phyloP scores from a whole-genome alignment of 108 stramenopile species.

The Nitzschia sp. region DNA sequence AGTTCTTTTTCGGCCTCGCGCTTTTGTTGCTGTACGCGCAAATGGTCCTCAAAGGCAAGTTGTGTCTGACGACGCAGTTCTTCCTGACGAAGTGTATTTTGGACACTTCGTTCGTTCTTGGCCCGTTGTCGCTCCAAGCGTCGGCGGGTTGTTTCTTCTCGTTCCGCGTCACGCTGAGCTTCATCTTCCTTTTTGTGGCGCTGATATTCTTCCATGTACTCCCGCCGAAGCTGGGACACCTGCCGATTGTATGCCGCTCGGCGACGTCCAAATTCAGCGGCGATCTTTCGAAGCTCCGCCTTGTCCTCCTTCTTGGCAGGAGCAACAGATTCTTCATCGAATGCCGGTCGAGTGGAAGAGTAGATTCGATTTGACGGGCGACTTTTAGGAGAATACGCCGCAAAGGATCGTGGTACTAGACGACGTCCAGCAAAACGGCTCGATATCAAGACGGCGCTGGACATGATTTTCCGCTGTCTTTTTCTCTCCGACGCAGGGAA shows the following conservation, averaged over 20 bases:
- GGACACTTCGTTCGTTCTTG: conserved; percentile 65
- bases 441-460: not conserved
- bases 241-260: conserved; percentile 64
- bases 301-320: conserved; percentile 4
- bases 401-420: not conserved
- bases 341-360: conserved; percentile 13
- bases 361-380: conserved; percentile 2
- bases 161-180: conserved; percentile 42
- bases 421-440: not conserved
- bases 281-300: conserved; percentile 18
- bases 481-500: too few relatives aligned
- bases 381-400: too few relatives aligned
- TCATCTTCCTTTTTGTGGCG: conserved; percentile 55
- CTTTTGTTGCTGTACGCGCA: conserved; percentile 54
- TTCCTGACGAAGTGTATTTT: conserved; percentile 55
- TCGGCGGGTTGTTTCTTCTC: conserved; percentile 38
- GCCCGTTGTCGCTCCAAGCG: conserved; percentile 71
- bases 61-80: conserved; percentile 48
- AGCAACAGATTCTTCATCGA: conserved; percentile 14
- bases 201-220: conserved; percentile 65
- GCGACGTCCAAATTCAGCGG: conserved; percentile 55
- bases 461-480: too few relatives aligned
- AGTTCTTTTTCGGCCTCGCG: conserved; percentile 53
- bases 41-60: conserved; percentile 65
- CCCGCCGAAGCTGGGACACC: conserved; percentile 66